These are phyloP conservation scores for Didymella glomerata DNA, from an alignment of 2,329 filamentous ascomycete genomes.

Conservation along the genomic window DNA sequence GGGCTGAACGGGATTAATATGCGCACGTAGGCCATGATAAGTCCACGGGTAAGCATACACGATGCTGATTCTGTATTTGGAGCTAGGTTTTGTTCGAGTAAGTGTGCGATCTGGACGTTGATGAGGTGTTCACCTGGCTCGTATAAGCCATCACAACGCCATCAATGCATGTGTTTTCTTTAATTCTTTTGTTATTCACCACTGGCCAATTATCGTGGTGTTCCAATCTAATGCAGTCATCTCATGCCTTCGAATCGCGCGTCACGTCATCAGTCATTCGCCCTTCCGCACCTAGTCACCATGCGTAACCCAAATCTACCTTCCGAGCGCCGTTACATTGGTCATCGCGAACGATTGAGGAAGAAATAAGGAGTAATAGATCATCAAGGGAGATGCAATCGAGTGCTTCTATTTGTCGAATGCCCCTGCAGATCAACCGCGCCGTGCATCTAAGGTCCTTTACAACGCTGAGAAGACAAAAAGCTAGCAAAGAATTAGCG, in stretches of 20 bases:
- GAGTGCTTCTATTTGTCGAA: constrained; percentile 41
- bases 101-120: background rate
- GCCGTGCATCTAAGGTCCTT: constrained; percentile 39
- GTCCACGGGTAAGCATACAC: background rate
- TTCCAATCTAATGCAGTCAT: constrained; percentile 43
- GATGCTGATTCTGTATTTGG: background rate
- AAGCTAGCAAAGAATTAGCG: constrained; percentile 53
- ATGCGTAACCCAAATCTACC: constrained; percentile 43
- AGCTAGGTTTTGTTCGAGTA: background rate
- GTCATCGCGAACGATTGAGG: constrained; percentile 38
- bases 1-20: constrained; percentile 19
- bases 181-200: constrained; percentile 44
- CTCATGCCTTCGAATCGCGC: constrained; percentile 37
- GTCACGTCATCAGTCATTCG: constrained; percentile 38
- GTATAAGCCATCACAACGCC: background rate
- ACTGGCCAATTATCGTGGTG: constrained; percentile 45
- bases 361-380: constrained; percentile 41
- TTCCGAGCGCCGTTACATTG: constrained; percentile 40
- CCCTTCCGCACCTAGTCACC: constrained; percentile 34
- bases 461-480: constrained; percentile 65
- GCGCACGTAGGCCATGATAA: constrained; percentile 14
- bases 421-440: constrained; percentile 36
- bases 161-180: background rate
- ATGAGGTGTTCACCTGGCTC: background rate
- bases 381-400: constrained; percentile 39